Conservation (phyloP, 176 grass and related monocot genomes). For the Olyra latifolia region DNA sequence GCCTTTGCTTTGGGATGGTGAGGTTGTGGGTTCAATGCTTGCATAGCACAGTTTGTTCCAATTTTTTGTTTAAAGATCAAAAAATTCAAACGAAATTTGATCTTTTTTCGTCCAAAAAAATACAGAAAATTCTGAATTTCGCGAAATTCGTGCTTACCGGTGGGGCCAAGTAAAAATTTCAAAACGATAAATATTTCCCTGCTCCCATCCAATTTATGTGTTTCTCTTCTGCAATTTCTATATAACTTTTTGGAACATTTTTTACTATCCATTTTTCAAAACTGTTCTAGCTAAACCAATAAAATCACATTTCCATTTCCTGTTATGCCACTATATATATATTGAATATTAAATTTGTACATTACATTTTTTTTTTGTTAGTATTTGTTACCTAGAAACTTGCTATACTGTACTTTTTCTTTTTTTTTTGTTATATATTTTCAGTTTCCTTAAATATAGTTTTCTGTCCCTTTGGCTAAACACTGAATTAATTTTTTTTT, state of each 20-base stretch:
- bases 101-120: too few species aligned
- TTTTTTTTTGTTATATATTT: conserved; percentile 27
- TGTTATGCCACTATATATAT: neutral
- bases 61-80: too few species aligned
- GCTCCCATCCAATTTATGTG: neutral
- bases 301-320: neutral
- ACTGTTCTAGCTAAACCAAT: conserved; percentile 4
- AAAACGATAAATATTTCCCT: too few species aligned
- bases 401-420: neutral
- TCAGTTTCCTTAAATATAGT: neutral
- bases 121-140: too few species aligned
- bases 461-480: neutral
- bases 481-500: neutral
- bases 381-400: conserved; percentile 15
- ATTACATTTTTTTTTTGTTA: neutral
- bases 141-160: too few species aligned
- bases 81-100: too few species aligned
- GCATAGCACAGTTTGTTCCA: too few species aligned
- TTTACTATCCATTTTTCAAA: neutral
- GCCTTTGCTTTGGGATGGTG: too few species aligned
- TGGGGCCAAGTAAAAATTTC: too few species aligned
- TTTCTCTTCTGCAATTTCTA: conserved; percentile 8
- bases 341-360: neutral
- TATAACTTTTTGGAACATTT: neutral
- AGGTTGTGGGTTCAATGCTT: too few species aligned